Evolutionary conservation across 495 filamentous ascomycete genomes (phyloP), one percentile per base, ranked within the genome.

Genomic region (Ramalina intermedia): DNA sequence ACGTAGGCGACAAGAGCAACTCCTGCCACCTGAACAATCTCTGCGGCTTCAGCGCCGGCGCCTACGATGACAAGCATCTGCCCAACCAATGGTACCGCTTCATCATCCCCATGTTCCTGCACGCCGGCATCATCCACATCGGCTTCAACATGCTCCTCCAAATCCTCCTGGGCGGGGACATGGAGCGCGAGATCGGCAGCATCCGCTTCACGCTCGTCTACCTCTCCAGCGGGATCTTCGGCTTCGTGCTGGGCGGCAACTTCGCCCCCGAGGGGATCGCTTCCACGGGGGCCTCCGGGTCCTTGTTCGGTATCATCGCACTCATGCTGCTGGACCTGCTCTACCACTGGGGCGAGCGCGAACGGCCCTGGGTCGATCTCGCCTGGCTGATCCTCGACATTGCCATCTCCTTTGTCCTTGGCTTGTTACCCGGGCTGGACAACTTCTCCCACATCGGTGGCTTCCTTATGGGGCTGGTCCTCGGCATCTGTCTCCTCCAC

Each of bases 401-500:
- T 38, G 69, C 75, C 49, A 84, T 98, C 49, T 88, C 88, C 1
- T 95, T 98, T 57, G 86, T 89, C 4, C 75, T 98, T 12, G 91
- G 91, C 33, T 76, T 98, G 17, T 76, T 98, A 1, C 91, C 91
- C 0, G 90, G 88, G 7, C 66, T 98, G 39, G 91, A 98, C 68
- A 98, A 98, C 64, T 98, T 98, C 67, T 81, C 84, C 21, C 91
- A 98, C 58, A 94, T 98, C 51, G 91, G 91, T 33, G 91, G 91
- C 8, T 96, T 98, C 60, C 66, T 94, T 44, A 91, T 94, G 81
- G 91, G 91, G 0, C 65, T 98, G 14, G 82, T 81, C 5, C 74
- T 96, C 21, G 91, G 91, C 5, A 68, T 96, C 33, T 87, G 81
- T 54, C 65, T 98, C 39, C 71, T 96, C 57, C 87, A 84, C 55